These are phyloP conservation scores for Pontederia paniculata DNA, from an alignment of 176 grass and related monocot genomes.

Conservation along the genomic window DNA sequence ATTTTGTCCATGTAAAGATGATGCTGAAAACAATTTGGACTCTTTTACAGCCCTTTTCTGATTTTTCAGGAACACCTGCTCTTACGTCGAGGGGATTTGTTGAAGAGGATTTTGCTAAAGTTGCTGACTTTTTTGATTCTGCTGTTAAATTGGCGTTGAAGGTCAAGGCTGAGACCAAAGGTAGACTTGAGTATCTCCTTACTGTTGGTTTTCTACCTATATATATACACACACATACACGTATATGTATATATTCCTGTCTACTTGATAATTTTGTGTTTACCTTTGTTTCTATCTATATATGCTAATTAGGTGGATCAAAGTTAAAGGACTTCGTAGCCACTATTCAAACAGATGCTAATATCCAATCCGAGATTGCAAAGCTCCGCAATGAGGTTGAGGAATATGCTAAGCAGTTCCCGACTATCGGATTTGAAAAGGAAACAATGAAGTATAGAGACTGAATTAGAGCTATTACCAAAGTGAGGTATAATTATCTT, in stretches of 20 bases:
- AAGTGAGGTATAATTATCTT: not conserved
- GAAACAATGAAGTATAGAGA: slow-evolving; percentile 95
- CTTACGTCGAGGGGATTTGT: slow-evolving; percentile 96
- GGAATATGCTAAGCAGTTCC: slow-evolving; percentile 95
- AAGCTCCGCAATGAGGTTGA: slow-evolving; percentile 84
- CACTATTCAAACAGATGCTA: slow-evolving; percentile 60
- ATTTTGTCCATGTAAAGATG: not conserved
- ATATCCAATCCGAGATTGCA: slow-evolving; percentile 72
- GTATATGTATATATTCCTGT: not conserved
- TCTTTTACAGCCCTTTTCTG: slow-evolving; percentile 2
- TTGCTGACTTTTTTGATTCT: slow-evolving; percentile 77
- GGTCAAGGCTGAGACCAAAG: slow-evolving; percentile 66
- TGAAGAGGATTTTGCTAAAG: slow-evolving; percentile 95
- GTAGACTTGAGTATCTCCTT: slow-evolving; percentile 26
- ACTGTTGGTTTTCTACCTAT: not conserved
- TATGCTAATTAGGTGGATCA: slow-evolving; percentile 44
- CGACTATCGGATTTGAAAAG: slow-evolving; percentile 98
- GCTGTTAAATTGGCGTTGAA: slow-evolving; percentile 75
- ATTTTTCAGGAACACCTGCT: slow-evolving; percentile 75
- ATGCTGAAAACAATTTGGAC: not conserved
- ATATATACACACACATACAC: not conserved
- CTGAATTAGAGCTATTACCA: slow-evolving; percentile 12
- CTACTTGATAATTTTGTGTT: not conserved
- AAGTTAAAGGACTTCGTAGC: slow-evolving; percentile 96
- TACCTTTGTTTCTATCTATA: slow-evolving; percentile 1